Evolutionary conservation across 1,284 basidiomycete genomes (phyloP).

Genomic region (Ceraceosorus guamensis): DNA sequence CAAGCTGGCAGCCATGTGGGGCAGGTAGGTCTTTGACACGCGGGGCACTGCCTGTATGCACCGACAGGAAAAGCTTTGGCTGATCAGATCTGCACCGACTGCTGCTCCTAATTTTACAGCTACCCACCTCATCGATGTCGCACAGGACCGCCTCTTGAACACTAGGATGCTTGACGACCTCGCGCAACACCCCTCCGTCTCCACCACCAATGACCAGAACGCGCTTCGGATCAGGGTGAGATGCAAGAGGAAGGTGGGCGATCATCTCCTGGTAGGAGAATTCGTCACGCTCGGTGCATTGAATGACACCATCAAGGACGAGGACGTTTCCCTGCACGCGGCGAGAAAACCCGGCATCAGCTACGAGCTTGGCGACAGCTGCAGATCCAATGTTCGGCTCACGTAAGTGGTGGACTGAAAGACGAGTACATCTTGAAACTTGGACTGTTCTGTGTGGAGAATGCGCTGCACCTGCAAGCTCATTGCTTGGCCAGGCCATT

Average conservation of each 20-base stretch:
- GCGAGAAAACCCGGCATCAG: no score
- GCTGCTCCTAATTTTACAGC: background rate
- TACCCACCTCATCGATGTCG: constrained; percentile 78
- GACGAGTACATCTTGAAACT: constrained; percentile 68
- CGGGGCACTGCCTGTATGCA: constrained; percentile 73
- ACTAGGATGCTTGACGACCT: constrained; percentile 86
- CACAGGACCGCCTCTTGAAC: constrained; percentile 91
- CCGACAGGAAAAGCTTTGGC: background rate
- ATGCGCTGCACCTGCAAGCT: constrained; percentile 71
- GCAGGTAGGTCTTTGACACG: constrained; percentile 86
- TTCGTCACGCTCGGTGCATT: constrained; percentile 95
- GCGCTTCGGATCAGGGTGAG: constrained; percentile 90
- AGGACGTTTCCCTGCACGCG: constrained; percentile 86
- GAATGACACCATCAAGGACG: constrained; percentile 89
- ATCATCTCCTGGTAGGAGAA: constrained; percentile 99
- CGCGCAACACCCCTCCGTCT: constrained; percentile 68
- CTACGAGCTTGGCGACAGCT: no score
- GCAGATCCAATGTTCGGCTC: no score
- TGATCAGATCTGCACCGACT: background rate
- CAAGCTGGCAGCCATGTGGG: constrained; percentile 84
- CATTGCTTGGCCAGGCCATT: constrained; percentile 72
- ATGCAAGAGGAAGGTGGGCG: constrained; percentile 85
- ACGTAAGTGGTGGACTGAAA: constrained; percentile 37
- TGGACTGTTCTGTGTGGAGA: constrained; percentile 84
- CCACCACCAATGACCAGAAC: constrained; percentile 96